Evolutionary conservation across 2,329 filamentous ascomycete genomes (phyloP), one percentile per base, ranked within the genome.

Genomic region (Atkinsonella hypoxylon): DNA sequence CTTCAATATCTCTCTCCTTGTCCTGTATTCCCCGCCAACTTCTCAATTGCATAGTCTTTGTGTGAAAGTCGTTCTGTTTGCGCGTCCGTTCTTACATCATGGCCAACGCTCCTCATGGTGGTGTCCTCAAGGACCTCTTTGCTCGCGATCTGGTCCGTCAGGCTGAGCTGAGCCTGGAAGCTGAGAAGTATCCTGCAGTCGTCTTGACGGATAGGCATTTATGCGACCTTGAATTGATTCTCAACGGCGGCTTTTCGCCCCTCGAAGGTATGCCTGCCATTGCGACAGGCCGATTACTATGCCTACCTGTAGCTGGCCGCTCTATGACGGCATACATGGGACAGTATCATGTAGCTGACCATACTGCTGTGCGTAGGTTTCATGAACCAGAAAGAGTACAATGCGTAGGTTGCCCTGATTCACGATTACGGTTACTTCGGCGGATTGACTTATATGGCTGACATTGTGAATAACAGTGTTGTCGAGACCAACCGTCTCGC

Each of bases 211-310:
- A 98, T 78, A 84, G 93, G 63, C 93, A 98, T 73, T 83, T 98
- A 47, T 98, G 93, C 73, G 93, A 98, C 78, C 79, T 98, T 59
- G 93, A 98, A 73, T 74, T 98, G 71, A 89, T 98, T 64, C 83
- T 98, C 70, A 97, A 89, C 70, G 93, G 93, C 67, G 93, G 93
- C 58, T 98, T 98, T 76, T 96, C 90, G 57, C 93, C 93, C 53
- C 81, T 98, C 40, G 91, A 98, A 81, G 93, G 90, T 94, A 63
- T 56, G 82, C 77, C 42, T 39, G 18, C 12, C 34, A 9, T 18
- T 39, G 26, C 40, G 13, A 47, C 47, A 52, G 32, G 38, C 36
- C 20, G 45, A 26, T 26, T 44, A 42, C 42, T 49, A 36, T 10
- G 45, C 17, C 48, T 48, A 38, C 43, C 39, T 42, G n/a, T 46